A percentile compares a stretch with the other conserved stretches of the same genome.
These are phyloP conservation scores for Kodamaea hsintzibuensis DNA, from an alignment of 805 yeast genomes.

Conservation along the genomic window DNA sequence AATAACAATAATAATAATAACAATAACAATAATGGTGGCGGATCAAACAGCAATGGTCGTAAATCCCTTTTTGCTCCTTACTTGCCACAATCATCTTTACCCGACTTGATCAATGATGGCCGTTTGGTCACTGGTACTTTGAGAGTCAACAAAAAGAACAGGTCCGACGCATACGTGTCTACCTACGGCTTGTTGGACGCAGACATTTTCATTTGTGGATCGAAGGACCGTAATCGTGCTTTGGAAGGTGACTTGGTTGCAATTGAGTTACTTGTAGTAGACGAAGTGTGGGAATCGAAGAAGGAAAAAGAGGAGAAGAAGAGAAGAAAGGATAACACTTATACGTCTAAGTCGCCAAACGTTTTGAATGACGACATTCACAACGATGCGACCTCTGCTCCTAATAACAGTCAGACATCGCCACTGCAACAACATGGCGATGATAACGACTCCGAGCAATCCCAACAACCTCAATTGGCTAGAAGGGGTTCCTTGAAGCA, in stretches of 20 bases:
- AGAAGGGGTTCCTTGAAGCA: slow-evolving; percentile 92
- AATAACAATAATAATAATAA: slow-evolving; percentile 21
- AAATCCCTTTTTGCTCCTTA: slow-evolving; percentile 94
- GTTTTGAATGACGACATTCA: slow-evolving; percentile 68
- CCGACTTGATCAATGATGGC: slow-evolving; percentile 86
- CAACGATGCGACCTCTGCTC: slow-evolving; percentile 73
- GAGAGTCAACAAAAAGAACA: slow-evolving; percentile 92
- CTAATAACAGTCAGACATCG: slow-evolving; percentile 25
- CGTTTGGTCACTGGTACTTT: slow-evolving; percentile 88
- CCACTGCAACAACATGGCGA: slow-evolving; percentile 16
- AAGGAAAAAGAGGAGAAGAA: slow-evolving; percentile 97
- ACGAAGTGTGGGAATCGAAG: slow-evolving; percentile 96
- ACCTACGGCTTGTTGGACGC: slow-evolving; percentile 96
- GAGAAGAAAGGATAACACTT: slow-evolving; percentile 70
- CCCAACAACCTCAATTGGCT: slow-evolving; percentile 35
- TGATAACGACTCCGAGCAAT: slow-evolving; percentile 31
- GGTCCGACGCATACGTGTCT: slow-evolving; percentile 98
- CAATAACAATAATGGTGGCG: slow-evolving; percentile 22
- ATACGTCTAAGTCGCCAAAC: slow-evolving; percentile 34
- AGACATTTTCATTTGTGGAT: slow-evolving; percentile 96
- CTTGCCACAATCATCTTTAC: slow-evolving; percentile 88
- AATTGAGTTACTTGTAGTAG: slow-evolving; percentile 89
- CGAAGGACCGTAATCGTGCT: slow-evolving; percentile 97
- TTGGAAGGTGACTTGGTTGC: slow-evolving; percentile 97
- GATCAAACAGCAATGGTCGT: slow-evolving; percentile 48